Percentiles rank a stretch among this genome's conserved stretches.
phyloP scores from a whole-genome alignment of 2,329 filamentous ascomycete species.

The Aspergillus fischeri region DNA sequence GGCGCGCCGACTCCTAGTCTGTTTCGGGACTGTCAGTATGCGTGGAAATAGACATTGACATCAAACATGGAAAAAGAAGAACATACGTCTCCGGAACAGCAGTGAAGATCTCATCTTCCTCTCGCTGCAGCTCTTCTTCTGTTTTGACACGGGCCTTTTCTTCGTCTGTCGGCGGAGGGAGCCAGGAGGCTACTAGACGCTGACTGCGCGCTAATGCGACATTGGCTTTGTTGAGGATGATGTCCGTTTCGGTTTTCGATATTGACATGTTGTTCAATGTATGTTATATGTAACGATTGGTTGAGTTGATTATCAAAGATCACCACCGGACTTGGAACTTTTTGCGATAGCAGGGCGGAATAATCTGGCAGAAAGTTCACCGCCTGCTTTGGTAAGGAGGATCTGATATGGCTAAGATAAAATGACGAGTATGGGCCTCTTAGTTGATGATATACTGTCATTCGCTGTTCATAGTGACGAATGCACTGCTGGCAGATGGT shows the following conservation, averaged over 20 bases:
- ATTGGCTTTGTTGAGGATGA: slow-evolving; percentile 53
- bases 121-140: slow-evolving; percentile 44
- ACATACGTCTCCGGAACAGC: slow-evolving; percentile 52
- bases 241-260: slow-evolving; percentile 46
- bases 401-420: not conserved
- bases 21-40: not conserved
- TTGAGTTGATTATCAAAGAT: not conserved
- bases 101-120: slow-evolving; percentile 53
- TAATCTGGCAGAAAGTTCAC: slow-evolving; percentile 5
- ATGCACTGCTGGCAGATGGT: not conserved
- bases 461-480: not conserved
- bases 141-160: slow-evolving; percentile 37
- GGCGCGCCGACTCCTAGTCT: slow-evolving; percentile 49
- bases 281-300: not conserved
- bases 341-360: slow-evolving; percentile 12
- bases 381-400: not conserved
- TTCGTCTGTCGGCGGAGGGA: slow-evolving; percentile 45
- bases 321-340: not conserved
- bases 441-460: not conserved
- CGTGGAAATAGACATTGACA: not conserved
- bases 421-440: too few relatives aligned
- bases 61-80: not conserved
- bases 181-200: slow-evolving; percentile 53
- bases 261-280: slow-evolving; percentile 23
- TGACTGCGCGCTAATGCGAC: slow-evolving; percentile 53